Evolutionary conservation across 2,329 filamentous ascomycete genomes (phyloP), one percentile per base, ranked within the genome.

Genomic region (Hymenoscyphus linearis): DNA sequence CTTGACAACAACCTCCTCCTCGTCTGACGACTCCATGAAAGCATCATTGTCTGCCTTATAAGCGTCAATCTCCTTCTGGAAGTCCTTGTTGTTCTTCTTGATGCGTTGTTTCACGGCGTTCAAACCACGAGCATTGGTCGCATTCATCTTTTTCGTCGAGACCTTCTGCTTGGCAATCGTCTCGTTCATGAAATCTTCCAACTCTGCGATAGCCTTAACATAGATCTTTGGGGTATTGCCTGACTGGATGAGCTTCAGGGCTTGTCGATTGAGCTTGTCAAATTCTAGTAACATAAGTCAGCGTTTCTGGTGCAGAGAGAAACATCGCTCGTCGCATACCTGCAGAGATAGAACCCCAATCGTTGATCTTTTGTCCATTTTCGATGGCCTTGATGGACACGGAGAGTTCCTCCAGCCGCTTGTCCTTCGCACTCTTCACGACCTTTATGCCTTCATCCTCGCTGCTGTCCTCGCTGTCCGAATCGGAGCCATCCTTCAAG

Each of bases 41-140:
- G 79, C 86, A 66, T 93, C 91, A 76, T 93, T 91, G 76, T 96
- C 86, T 66, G 85, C 87, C 68, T 90, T 84, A 80, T 93, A 99
- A 66, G 87, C 84, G 69, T 96, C 91, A 71, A 99, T 88, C 73
- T 96, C 90, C 65, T 84, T 81, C 73, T 91, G 85, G 78, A 93
- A 93, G 67, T 98, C 93, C 79, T 96, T 96, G 83, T 93, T 96
- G 79, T 93, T 93, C 85, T 97, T 98, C 85, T 93, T 93, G 81
- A 99, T 91, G 79, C 93, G 93, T 77, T 99, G 95, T 80, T 97
- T 96, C 73, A 98, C 90, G 65, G 93, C 91, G 76, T 98, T 99
- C 72, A 99, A 85, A 72, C 93, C 92, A 78, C 92, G 91, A 67
- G 92, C 89, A 74, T 93, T 96, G 73, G 88, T 95, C 65, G 93